phyloP scores from a whole-genome alignment of 2,329 filamentous ascomycete species.

The Sporothrix inflata region DNA sequence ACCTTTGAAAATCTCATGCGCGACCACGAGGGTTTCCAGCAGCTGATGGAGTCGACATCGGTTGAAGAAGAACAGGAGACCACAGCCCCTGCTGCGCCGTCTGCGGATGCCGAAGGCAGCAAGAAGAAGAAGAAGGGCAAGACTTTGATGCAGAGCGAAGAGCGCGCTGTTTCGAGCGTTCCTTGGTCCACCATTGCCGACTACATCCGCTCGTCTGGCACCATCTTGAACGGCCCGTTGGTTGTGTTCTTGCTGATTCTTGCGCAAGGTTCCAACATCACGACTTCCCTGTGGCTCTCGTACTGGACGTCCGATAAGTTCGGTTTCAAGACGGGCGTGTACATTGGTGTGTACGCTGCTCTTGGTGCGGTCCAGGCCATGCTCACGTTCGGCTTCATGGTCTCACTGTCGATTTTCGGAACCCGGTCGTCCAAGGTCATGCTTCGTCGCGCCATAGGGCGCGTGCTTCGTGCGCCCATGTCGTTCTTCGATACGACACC shows the following conservation, averaged over 20 bases:
- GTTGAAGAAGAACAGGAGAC: conserved; percentile 65
- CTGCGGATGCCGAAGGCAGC: conserved; percentile 46
- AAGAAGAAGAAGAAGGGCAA: conserved; percentile 61
- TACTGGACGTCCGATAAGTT: conserved; percentile 89
- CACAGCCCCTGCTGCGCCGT: conserved; percentile 42
- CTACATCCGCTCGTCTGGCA: conserved; percentile 76
- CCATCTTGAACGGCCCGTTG: conserved; percentile 68
- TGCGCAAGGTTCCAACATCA: conserved; percentile 82
- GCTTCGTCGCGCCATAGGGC: conserved; percentile 76
- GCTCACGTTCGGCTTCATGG: conserved; percentile 79
- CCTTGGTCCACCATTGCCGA: conserved; percentile 78
- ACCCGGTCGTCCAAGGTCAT: conserved; percentile 82
- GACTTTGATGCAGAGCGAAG: conserved; percentile 72
- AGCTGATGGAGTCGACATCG: conserved; percentile 83
- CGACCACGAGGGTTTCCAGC: conserved; percentile 74
- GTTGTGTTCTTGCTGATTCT: conserved; percentile 66
- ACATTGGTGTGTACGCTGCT: conserved; percentile 72
- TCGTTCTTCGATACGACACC: conserved; percentile 98
- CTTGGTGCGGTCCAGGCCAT: conserved; percentile 73
- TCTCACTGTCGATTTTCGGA: conserved; percentile 75
- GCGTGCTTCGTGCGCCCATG: conserved; percentile 75
- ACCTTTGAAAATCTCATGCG: conserved; percentile 88
- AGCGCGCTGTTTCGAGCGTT: conserved; percentile 74
- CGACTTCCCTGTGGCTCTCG: conserved; percentile 88
- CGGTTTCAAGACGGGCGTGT: conserved; percentile 65